Base-by-base conservation (phyloP, 2,329 filamentous ascomycete genomes). In the Esteya vermicola region DNA sequence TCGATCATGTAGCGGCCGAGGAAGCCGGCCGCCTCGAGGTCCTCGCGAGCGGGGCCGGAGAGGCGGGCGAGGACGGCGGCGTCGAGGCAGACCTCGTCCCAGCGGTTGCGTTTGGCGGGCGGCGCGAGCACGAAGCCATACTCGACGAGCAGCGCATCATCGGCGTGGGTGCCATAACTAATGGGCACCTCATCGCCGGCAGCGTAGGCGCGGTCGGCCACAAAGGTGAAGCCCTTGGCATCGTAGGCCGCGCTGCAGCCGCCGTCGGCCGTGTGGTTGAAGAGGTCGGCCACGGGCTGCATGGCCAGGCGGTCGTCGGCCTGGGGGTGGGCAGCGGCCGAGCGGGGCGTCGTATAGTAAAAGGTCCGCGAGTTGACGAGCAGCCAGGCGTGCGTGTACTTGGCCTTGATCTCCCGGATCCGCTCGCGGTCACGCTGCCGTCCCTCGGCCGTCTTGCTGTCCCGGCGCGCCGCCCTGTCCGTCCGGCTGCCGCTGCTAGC, bases 91-190 rank as follows among this genome's bases (percentile, higher is more conserved):
- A 62, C 56, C 51, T 70, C 66, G 42, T 72, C 68, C 59, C 63
- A 70, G 18, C 56, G 52, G 51, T 72, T 71, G 22, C 54, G 19
- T 9, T n/a, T 9, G 37, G n/a, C 18, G 10, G 23, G 20, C n/a
- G 26, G 27, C 6, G 47, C 47, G 26, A 68, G 55, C 9, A 65
- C 52, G 48, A 72, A 72, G 9, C 68, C 68, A 47, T 72, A 86
- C 56, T 85, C 80, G 2, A 73, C 68, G 1, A 85, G 67, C n/a
- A 85, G 59, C 48, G 81, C 79, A 52, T 85, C 81, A 48, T 83
- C 82, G 27, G 68, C 69, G 52, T 85, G 81, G 1, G 67, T 56
- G 6, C 81, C 81, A 49, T 86, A 86, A 20, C 70, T 74, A 23
- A 81, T 72, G 48, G 70, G 72, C 3, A 86, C 60, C 57, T 86